Evolutionary conservation across 768 basidiomycete genomes (phyloP).

Genomic region (Heimioporus sp.): DNA sequence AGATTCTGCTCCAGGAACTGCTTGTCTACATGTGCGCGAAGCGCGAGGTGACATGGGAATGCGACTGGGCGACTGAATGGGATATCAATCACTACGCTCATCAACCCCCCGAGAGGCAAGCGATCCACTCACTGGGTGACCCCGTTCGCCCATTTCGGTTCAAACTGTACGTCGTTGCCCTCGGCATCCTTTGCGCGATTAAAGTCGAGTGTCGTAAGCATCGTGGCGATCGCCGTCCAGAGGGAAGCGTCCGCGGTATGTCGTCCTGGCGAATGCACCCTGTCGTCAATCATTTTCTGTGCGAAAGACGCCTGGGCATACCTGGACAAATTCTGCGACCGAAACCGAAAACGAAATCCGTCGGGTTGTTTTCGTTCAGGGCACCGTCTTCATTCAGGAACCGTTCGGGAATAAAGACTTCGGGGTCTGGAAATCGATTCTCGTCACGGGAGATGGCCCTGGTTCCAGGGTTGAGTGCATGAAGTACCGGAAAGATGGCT

Average conservation of each 20-base stretch:
- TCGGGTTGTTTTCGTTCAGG: constrained; percentile 6
- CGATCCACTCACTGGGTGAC: constrained; percentile 3
- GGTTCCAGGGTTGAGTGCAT: neutral
- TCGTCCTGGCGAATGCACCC: neutral
- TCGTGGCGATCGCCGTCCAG: constrained; percentile 7
- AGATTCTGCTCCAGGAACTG: neutral
- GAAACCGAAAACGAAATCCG: constrained; percentile 13
- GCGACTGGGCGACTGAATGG: constrained; percentile 4
- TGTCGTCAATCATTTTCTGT: neutral
- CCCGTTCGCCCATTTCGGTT: constrained; percentile 5
- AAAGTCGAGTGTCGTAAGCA: constrained; percentile 13
- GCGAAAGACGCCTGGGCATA: neutral
- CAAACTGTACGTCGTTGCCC: neutral
- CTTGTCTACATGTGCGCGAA: constrained; percentile 2
- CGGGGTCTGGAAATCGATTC: constrained; percentile 4
- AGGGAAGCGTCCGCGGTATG: constrained; percentile 4
- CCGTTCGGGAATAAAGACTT: constrained; percentile 5
- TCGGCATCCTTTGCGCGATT: neutral
- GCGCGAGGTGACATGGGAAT: constrained; percentile 10
- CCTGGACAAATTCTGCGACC: constrained; percentile 9
- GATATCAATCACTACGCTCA: too few relatives aligned
- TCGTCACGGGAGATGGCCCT: constrained; percentile 11
- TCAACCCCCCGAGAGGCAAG: neutral
- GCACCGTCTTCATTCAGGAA: constrained; percentile 7
- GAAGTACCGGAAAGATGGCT: neutral